Evolutionary conservation across 2,329 filamentous ascomycete species (phyloP).

Genomic region (Trichoderma sp.): DNA sequence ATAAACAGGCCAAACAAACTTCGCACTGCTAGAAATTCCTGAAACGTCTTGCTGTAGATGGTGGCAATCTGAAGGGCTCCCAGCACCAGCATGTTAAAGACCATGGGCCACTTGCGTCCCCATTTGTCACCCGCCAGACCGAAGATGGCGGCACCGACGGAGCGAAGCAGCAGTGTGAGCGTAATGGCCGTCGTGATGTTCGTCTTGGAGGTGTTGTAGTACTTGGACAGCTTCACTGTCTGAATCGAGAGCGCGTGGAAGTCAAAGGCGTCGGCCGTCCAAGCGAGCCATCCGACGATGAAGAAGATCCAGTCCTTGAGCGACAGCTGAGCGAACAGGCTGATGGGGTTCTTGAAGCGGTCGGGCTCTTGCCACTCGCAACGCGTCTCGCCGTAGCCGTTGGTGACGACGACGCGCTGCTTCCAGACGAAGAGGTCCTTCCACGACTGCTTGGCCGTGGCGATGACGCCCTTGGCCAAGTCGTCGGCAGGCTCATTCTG

Average conservation of each 20-base stretch:
- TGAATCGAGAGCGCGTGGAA: constrained; percentile 81
- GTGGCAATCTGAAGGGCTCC: constrained; percentile 71
- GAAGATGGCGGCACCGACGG: constrained; percentile 73
- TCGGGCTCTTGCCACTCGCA: constrained; percentile 70
- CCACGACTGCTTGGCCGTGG: constrained; percentile 65
- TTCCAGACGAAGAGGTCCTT: constrained; percentile 72
- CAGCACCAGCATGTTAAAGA: constrained; percentile 74
- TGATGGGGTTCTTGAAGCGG: constrained; percentile 69
- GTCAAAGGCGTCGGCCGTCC: constrained; percentile 82
- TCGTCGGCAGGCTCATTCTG: constrained; percentile 61
- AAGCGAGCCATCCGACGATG: constrained; percentile 70
- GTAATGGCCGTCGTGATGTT: constrained; percentile 77
- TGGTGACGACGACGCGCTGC: constrained; percentile 68
- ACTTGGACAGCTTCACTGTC: constrained; percentile 65
- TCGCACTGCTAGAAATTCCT: constrained; percentile 73
- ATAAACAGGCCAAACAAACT: constrained; percentile 76
- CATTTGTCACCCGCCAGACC: constrained; percentile 77
- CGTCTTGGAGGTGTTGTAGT: constrained; percentile 56
- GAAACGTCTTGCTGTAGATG: constrained; percentile 72
- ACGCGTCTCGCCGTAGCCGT: constrained; percentile 63
- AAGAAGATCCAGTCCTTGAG: constrained; percentile 72
- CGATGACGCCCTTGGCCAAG: constrained; percentile 63
- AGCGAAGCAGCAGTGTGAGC: constrained; percentile 72
- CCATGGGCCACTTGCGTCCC: constrained; percentile 83
- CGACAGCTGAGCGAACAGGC: constrained; percentile 64